phyloP scores from a whole-genome alignment of 1,139 yeast genomes.

The Suhomyces yuchorum region DNA sequence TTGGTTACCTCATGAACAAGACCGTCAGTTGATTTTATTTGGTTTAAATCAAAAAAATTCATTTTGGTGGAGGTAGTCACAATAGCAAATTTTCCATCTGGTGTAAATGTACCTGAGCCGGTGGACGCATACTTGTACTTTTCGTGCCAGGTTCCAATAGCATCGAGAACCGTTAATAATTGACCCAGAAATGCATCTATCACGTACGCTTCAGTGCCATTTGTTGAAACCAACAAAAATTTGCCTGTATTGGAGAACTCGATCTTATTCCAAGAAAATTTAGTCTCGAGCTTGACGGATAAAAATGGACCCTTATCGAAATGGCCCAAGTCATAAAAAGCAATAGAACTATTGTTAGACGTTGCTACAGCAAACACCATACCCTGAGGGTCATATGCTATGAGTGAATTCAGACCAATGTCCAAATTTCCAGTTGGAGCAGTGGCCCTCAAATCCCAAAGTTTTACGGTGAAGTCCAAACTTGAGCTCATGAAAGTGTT shows the following conservation, averaged over 20 bases:
- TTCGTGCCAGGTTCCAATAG: conserved; percentile 16
- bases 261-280: conserved; percentile 55
- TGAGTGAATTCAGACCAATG: conserved; percentile 55
- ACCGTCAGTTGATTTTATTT: conserved; percentile 35
- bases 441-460: conserved; percentile 80
- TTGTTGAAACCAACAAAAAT: conserved; percentile 65
- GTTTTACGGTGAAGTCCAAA: conserved; percentile 73
- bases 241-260: conserved; percentile 88
- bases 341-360: conserved; percentile 46
- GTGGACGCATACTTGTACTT: conserved; percentile 50
- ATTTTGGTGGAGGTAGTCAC: conserved; percentile 56
- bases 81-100: conserved; percentile 76
- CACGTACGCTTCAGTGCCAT: conserved; percentile 54
- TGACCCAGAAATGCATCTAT: conserved; percentile 75
- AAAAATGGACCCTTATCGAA: conserved; percentile 60
- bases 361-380: conserved; percentile 72
- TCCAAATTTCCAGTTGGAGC: conserved; percentile 65
- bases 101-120: conserved; percentile 71
- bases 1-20: conserved; percentile 17
- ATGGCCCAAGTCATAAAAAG: conserved; percentile 61
- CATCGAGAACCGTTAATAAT: conserved; percentile 48
- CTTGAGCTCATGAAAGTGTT: conserved; percentile 73
- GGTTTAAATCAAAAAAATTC: conserved; percentile 62
- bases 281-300: conserved; percentile 31
- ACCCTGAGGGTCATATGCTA: conserved; percentile 82